A percentile compares a stretch with the other conserved stretches of the same genome.
phyloP scores from a whole-genome alignment of 2,329 filamentous ascomycete genomes.

The Colletotrichum kahawae region DNA sequence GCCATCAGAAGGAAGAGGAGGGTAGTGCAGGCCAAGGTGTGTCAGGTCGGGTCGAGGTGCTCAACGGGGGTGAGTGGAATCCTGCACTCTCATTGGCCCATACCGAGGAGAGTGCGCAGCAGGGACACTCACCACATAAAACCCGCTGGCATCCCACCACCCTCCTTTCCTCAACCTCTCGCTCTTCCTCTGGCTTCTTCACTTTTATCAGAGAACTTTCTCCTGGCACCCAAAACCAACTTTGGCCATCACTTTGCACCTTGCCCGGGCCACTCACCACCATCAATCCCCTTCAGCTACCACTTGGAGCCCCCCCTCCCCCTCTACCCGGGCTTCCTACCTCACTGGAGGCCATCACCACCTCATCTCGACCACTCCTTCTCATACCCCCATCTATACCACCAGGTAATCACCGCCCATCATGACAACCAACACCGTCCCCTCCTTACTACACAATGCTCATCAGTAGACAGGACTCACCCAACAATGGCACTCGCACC shows the following conservation, averaged over 20 bases:
- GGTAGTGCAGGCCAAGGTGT: neutral
- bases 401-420: neutral
- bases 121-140: constrained; percentile 24
- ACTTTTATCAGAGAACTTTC: neutral
- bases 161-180: constrained; percentile 9
- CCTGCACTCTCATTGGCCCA: constrained; percentile 14
- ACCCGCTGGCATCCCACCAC: constrained; percentile 17
- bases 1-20: neutral
- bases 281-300: neutral
- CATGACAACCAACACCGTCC: neutral
- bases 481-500: neutral
- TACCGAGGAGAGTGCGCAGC: neutral
- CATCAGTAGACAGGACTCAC: neutral
- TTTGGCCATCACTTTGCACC: constrained; percentile 4
- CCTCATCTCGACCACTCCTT: neutral
- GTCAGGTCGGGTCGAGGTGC: neutral
- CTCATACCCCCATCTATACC: neutral
- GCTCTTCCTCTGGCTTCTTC: neutral
- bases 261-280: neutral
- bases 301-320: neutral
- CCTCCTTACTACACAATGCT: neutral
- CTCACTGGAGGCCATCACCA: neutral
- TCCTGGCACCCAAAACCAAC: neutral
- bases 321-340: neutral
- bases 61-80: neutral